Percentiles rank a stretch among this genome's conserved stretches.
Evolutionary conservation across 495 filamentous ascomycete genomes (phyloP).

Genomic region (Articulospora tetracladia): DNA sequence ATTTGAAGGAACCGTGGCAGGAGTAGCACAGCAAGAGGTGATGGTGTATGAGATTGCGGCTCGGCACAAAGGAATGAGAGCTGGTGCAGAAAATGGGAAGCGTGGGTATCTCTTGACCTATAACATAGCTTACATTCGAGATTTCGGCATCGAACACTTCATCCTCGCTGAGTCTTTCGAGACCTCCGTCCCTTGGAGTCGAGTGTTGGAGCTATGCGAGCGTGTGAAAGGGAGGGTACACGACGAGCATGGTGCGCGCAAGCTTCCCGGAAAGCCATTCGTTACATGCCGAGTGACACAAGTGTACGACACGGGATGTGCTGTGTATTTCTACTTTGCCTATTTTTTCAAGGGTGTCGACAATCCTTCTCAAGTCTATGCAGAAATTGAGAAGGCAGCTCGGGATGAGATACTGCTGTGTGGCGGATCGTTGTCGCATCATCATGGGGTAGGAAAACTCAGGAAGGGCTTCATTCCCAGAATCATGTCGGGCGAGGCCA

Average conservation of each 20-base stretch:
- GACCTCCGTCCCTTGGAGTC: constrained; percentile 6
- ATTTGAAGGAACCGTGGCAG: constrained; percentile 1
- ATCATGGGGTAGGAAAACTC: constrained; percentile 3
- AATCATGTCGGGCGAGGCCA: neutral
- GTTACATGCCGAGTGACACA: constrained; percentile 4
- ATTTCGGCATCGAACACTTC: constrained; percentile 8
- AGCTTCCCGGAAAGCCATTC: constrained; percentile 4
- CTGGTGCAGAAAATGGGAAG: constrained; percentile 12
- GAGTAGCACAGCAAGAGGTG: neutral
- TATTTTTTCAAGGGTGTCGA: constrained; percentile 2
- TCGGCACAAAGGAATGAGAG: constrained; percentile 4
- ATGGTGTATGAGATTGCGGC: constrained; percentile 2
- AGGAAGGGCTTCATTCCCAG: neutral
- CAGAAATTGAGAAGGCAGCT: constrained; percentile 1
- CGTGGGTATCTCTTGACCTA: constrained; percentile 13
- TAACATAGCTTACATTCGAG: constrained; percentile 15
- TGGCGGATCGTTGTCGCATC: constrained; percentile 4
- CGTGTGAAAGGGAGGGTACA: neutral
- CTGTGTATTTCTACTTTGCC: constrained; percentile 7
- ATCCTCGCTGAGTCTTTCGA: constrained; percentile 15
- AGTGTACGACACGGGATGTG: constrained; percentile 2
- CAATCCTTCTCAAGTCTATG: neutral
- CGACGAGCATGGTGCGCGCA: neutral
- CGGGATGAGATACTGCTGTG: constrained; percentile 6
- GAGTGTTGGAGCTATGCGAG: neutral